Base-by-base conservation (phyloP, 2,329 filamentous ascomycete genomes). In the Cladosporium velox region DNA sequence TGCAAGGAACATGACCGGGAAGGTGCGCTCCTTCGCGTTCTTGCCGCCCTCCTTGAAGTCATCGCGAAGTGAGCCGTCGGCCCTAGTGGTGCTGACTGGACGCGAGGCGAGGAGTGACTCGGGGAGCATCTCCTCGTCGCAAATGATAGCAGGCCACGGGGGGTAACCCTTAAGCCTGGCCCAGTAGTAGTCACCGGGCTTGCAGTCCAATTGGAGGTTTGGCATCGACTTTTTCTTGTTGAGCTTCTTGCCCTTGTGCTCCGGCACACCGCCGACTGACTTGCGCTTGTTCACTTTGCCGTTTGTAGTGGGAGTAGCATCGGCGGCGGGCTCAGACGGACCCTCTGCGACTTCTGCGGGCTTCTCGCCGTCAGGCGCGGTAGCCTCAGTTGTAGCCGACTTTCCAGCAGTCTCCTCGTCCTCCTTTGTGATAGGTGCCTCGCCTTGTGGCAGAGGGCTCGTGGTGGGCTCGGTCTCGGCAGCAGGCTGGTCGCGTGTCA, bases 141-240 rank as follows among this genome's bases (percentile, higher is more conserved):
- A 95, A 72, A 99, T 88, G 76, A 99, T 91, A 64, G 92, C 90
- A 18, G 95, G 95, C 95, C 95, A 99, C 47, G 92, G 90, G 35
- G 95, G 92, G 79, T 92, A 96, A 67, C 94, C 95, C 84, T 96
- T 97, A 79, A 99, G 88, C 78, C 93, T 91, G 70, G 96, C 92
- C 76, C 96, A 89, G 80, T 91, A 98, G 80, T 93, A 91, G 74
- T 98, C 90, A 72, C 96, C 95, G 4, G 95, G 91, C 82, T 96
- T 85, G 70, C 92, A 93, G 76, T 97, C 87, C 63, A 92, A 84
- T 72, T 82, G 80, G 52, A 84, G 77, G 64, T 89, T 89, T 68
- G 86, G 84, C 80, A 89, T 89, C 58, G 91, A 93, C 76, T 88
- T 91, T 84, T 95, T 97, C 82, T 90, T 92, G 82, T 88, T 95